These are phyloP conservation scores for Fusarium hainanense DNA, from an alignment of 2,329 filamentous ascomycete genomes.

Conservation along the genomic window DNA sequence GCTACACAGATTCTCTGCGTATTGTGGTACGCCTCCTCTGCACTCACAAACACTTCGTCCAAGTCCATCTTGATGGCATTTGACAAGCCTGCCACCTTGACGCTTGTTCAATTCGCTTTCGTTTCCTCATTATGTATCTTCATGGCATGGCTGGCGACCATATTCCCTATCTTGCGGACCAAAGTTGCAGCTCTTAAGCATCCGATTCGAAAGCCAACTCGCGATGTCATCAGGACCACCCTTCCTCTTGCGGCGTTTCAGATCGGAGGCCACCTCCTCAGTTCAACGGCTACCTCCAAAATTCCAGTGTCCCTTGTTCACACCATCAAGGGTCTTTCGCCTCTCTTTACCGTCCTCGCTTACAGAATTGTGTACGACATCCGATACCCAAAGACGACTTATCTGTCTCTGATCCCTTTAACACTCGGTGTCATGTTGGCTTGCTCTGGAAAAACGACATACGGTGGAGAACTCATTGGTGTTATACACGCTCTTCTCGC, in stretches of 20 bases:
- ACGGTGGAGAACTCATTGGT: conserved; percentile 89
- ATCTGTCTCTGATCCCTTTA: conserved; percentile 88
- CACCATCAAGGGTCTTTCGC: conserved; percentile 97
- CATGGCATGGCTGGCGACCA: conserved; percentile 77
- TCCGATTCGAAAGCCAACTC: conserved; percentile 82
- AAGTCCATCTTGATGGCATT: conserved; percentile 96
- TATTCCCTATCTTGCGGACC: conserved; percentile 76
- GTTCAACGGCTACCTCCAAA: conserved; percentile 90
- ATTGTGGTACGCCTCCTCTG: conserved; percentile 94
- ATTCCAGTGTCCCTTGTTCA: conserved; percentile 98
- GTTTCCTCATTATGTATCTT: conserved; percentile 89
- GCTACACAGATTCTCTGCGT: conserved; percentile 78
- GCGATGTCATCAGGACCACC: conserved; percentile 85
- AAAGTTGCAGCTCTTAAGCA: conserved; percentile 83
- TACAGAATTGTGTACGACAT: conserved; percentile 92
- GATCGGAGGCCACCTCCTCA: conserved; percentile 91
- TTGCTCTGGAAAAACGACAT: conserved; percentile 82
- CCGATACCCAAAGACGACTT: conserved; percentile 86
- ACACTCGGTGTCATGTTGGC: conserved; percentile 96
- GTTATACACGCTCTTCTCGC: conserved; percentile 88
- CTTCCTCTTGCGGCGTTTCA: conserved; percentile 94
- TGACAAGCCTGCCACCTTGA: conserved; percentile 89
- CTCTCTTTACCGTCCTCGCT: conserved; percentile 92
- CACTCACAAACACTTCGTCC: conserved; percentile 95
- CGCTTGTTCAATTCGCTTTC: conserved; percentile 91